These are phyloP conservation scores for Stromatinia cepivora DNA, from an alignment of 2,329 filamentous ascomycete species.

Conservation along the genomic window DNA sequence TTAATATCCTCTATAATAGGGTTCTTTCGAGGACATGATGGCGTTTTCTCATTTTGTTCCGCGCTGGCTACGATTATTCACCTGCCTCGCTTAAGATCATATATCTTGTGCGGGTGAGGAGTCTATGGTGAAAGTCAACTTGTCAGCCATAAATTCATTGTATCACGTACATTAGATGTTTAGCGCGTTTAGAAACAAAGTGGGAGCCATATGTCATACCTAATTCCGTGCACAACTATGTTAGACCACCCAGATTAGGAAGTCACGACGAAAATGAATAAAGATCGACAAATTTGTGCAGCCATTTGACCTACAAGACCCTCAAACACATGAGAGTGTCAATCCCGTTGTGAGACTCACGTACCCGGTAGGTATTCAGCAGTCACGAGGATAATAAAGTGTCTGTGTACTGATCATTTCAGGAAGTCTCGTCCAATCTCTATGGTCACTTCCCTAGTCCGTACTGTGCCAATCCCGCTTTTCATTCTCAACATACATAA, in stretches of 20 bases:
- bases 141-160: background rate
- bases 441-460: background rate
- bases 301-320: background rate
- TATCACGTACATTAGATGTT: background rate
- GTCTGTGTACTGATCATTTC: background rate
- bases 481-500: background rate
- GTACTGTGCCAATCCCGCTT: background rate
- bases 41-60: background rate
- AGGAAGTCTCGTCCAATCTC: background rate
- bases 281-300: background rate
- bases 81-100: background rate
- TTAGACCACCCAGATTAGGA: background rate
- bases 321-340: background rate
- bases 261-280: background rate
- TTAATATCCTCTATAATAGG: fast-evolving
- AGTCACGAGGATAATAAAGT: background rate
- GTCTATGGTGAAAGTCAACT: background rate
- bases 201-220: background rate
- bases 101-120: background rate
- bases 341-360: background rate
- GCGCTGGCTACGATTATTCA: background rate
- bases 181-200: background rate
- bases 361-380: no score
- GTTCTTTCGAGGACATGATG: background rate
- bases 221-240: background rate